A percentile compares a stretch with the other conserved stretches of the same genome.
Conservation (phyloP, 2,329 filamentous ascomycete genomes). For the Cladosporium sp. region DNA sequence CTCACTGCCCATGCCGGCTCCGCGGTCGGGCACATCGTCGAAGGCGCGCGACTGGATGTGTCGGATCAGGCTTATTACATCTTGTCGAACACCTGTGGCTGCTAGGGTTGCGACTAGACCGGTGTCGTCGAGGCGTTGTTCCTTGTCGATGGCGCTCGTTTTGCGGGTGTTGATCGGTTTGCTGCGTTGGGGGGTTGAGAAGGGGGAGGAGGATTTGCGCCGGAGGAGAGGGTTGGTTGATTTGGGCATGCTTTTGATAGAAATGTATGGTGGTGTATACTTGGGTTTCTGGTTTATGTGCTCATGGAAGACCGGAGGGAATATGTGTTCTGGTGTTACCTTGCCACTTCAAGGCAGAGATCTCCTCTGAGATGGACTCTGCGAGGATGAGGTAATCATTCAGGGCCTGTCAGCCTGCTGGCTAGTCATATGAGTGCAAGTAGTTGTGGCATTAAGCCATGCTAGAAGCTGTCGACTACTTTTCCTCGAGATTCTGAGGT, state of each 20-base stretch:
- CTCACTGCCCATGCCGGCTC: constrained; percentile 63
- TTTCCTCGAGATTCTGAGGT: neutral
- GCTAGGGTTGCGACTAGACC: constrained; percentile 59
- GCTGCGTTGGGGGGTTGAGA: constrained; percentile 38
- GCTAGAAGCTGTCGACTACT: neutral
- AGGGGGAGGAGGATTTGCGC: constrained; percentile 42
- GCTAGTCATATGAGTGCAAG: neutral
- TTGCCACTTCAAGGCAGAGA: neutral
- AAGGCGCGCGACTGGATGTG: constrained; percentile 66
- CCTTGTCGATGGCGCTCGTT: constrained; percentile 26
- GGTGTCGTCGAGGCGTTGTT: constrained; percentile 56
- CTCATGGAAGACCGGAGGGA: neutral
- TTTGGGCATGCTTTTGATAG: constrained; percentile 30
- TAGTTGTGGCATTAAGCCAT: neutral
- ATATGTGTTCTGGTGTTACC: neutral
- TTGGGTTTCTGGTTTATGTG: constrained; percentile 18
- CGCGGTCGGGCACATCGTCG: constrained; percentile 58
- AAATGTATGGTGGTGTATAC: constrained; percentile 13
- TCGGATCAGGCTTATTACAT: constrained; percentile 51
- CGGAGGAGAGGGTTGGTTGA: constrained; percentile 34
- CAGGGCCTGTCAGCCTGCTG: constrained; percentile 6
- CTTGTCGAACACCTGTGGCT: constrained; percentile 63
- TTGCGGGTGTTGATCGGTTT: constrained; percentile 32
- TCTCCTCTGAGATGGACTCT: neutral
- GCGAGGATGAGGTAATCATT: constrained; percentile 14